Percentiles rank a stretch among this genome's conserved stretches.
phyloP scores from a whole-genome alignment of 140 eudicot genomes.

The Oenanthe javanica region DNA sequence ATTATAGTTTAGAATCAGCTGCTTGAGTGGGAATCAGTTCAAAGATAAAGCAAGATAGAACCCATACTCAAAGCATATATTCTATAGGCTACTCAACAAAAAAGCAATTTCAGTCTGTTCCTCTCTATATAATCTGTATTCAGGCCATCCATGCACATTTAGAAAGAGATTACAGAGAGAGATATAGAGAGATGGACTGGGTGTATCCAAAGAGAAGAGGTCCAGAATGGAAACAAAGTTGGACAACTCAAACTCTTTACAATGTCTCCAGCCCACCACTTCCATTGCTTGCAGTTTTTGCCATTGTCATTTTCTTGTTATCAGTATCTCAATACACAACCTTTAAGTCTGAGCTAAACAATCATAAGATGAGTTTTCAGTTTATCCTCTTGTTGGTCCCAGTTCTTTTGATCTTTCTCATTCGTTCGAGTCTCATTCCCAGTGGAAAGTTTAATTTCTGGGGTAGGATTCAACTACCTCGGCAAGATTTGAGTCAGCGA shows the following conservation, averaged over 20 bases:
- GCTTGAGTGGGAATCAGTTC: slow-evolving; percentile 31
- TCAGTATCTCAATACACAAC: slow-evolving; percentile 40
- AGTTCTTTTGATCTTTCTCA: slow-evolving; percentile 31
- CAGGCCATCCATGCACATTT: not conserved
- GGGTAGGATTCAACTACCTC: slow-evolving; percentile 14
- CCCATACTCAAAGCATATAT: slow-evolving; percentile 62
- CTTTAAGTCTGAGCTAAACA: slow-evolving; percentile 34
- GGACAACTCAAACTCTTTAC: slow-evolving; percentile 28
- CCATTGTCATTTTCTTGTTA: slow-evolving; percentile 46
- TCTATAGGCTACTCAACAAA: slow-evolving; percentile 15
- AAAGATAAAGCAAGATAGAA: slow-evolving; percentile 26
- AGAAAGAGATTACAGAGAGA: not conserved
- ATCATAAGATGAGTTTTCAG: slow-evolving; percentile 25
- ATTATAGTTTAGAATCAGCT: slow-evolving; percentile 17
- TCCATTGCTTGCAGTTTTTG: slow-evolving; percentile 41
- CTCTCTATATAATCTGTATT: slow-evolving; percentile 6
- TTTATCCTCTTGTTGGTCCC: slow-evolving; percentile 39
- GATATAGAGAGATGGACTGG: slow-evolving; percentile 33
- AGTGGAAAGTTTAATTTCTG: slow-evolving; percentile 20
- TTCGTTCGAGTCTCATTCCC: slow-evolving; percentile 29
- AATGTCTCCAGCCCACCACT: slow-evolving; percentile 54
- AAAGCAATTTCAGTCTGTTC: not conserved
- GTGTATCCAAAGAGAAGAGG: slow-evolving; percentile 26
- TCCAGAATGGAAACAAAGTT: slow-evolving; percentile 38
- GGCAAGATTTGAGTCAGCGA: slow-evolving; percentile 6